phyloP scores from a whole-genome alignment of 2,329 filamentous ascomycete genomes.

The Aurifilum marmelostoma region DNA sequence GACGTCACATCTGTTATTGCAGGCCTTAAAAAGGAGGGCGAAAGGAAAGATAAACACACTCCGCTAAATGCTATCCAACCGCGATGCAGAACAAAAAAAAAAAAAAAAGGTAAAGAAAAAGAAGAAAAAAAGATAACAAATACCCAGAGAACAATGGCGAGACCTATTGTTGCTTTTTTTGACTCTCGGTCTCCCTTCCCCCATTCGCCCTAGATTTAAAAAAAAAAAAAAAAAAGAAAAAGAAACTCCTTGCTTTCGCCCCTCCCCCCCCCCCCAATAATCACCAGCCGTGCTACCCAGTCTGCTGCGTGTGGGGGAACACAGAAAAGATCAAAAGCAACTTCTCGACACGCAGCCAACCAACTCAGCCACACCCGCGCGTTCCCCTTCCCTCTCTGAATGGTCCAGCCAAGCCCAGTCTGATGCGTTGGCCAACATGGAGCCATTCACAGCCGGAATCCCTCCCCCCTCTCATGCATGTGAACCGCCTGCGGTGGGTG shows the following conservation, averaged over 20 bases:
- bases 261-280: too few species aligned
- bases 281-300: neutral
- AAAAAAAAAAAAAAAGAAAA: neutral
- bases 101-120: too few species aligned
- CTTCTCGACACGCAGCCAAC: neutral
- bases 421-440: constrained; percentile 1
- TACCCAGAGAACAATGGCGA: neutral
- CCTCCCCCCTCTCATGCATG: neutral
- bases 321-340: neutral
- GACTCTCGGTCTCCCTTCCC: neutral
- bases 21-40: neutral
- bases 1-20: neutral
- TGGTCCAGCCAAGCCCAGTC: neutral
- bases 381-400: neutral
- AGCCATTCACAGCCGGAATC: neutral
- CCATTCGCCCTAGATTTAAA: constrained; percentile 1
- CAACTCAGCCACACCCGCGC: neutral
- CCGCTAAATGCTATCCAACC: constrained; percentile 15
- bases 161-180: neutral
- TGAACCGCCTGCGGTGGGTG: neutral
- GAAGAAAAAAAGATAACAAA: neutral
- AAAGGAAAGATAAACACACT: neutral
- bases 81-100: constrained; percentile 6
- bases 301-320: neutral
- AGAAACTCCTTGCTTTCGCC: neutral